Base-by-base conservation (phyloP, 2,329 filamentous ascomycete genomes). In the Aspergillus cejpii region DNA sequence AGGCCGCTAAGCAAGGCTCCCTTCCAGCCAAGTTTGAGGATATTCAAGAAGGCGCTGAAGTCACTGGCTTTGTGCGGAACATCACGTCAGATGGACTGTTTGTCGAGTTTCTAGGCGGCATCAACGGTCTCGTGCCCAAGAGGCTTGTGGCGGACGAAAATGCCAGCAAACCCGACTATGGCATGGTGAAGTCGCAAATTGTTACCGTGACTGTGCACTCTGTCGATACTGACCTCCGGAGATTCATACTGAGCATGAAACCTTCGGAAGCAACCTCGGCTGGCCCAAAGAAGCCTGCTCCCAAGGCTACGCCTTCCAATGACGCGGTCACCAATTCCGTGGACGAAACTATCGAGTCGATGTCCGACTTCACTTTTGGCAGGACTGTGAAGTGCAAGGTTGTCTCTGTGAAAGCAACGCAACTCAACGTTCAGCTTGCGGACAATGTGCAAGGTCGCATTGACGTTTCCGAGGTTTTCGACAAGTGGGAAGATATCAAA, bases 391-490 rank as follows among this genome's bases (percentile, higher is more conserved):
- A 86, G 61, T 91, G 86, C 29, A 84, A 78, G 55, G 79, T 98
- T 36, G 78, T 79, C n/a, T 87, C 87, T 0, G 73, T 96, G 60
- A 95, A 94, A 67, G 83, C 84, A 39, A 96, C 91, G 0, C 92
- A 98, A 63, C 73, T 97, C 44, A 97, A 97, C 55, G 88, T 98
- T 5, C 80, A 86, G 54, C 76, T 97, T 40, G 84, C 87, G 34
- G 87, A 94, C 60, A 88, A 89, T 52, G 76, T 94, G 6, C 87
- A 94, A 62, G 92, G 91, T n/a, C 87, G 92, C 14, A 83, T 98
- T 48, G 91, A 96, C 60, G 80, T 92, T 5, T 94, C 92, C 1
- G 88, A 97, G 63, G 70, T 90, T 10, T 98, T 94, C 63, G 86
- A 96, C 63, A 76, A 75, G 8, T 96, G 85, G 84, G 85, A 94